Evolutionary conservation across 2,329 filamentous ascomycete species (phyloP).

Genomic region (Penicillium digitatum): DNA sequence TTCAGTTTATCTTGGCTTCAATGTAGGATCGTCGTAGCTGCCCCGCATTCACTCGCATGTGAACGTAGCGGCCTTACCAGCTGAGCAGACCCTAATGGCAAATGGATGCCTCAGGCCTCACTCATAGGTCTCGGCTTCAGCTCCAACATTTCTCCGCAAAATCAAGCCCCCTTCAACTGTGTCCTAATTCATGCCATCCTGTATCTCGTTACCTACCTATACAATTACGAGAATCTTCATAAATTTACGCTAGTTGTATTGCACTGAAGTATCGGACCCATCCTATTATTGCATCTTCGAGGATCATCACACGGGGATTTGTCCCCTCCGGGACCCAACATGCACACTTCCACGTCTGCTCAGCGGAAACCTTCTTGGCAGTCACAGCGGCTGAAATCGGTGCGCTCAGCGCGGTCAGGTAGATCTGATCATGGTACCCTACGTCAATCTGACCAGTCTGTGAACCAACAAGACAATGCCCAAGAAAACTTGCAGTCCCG

Average conservation of each 20-base stretch:
- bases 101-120: slow-evolving; percentile 14
- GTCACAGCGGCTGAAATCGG: slow-evolving; percentile 20
- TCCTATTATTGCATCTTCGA: slow-evolving; percentile 9
- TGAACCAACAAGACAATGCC: slow-evolving; percentile 1
- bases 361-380: slow-evolving; percentile 29
- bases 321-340: slow-evolving; percentile 25
- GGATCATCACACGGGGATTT: slow-evolving; percentile 19
- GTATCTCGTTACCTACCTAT: not conserved
- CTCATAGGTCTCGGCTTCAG: slow-evolving; percentile 9
- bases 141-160: slow-evolving; percentile 18
- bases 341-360: slow-evolving; percentile 26
- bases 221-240: not conserved
- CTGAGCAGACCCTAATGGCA: not conserved
- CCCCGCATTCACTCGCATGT: not conserved
- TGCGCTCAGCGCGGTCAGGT: slow-evolving; percentile 20
- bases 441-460: slow-evolving; percentile 10
- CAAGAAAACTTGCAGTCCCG: slow-evolving; percentile 10
- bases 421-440: slow-evolving; percentile 10
- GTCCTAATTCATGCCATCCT: not conserved
- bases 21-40: not conserved
- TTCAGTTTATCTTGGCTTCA: not conserved
- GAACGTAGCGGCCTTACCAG: not conserved
- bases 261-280: not conserved
- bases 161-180: not conserved
- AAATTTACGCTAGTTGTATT: not conserved